A percentile compares a stretch with the other conserved stretches of the same genome.
These are phyloP conservation scores for Fusarium sp. DNA, from an alignment of 2,329 filamentous ascomycete genomes.

Conservation along the genomic window DNA sequence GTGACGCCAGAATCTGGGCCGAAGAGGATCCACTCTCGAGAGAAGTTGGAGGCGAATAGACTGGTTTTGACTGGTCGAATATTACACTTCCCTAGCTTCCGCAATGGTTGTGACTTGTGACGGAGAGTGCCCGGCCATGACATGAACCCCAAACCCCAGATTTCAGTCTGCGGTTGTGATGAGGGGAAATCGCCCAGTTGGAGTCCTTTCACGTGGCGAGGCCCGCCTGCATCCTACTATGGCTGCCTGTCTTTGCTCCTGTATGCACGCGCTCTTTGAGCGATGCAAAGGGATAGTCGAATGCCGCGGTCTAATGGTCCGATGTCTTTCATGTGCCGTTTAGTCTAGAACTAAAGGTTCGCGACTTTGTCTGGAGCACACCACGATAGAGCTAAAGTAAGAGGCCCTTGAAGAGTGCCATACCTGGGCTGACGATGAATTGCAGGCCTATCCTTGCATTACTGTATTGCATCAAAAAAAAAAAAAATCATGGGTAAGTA, in stretches of 20 bases:
- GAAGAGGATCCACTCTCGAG: slow-evolving; percentile 36
- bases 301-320: slow-evolving; percentile 21
- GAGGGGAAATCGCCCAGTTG: slow-evolving; percentile 24
- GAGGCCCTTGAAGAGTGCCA: slow-evolving; percentile 8
- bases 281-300: slow-evolving; percentile 6
- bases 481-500: neutral
- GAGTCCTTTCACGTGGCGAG: slow-evolving; percentile 22
- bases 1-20: slow-evolving; percentile 38
- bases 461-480: neutral
- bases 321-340: slow-evolving; percentile 29
- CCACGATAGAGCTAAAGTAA: slow-evolving; percentile 14
- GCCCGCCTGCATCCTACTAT: slow-evolving; percentile 4
- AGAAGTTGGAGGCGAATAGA: slow-evolving; percentile 30
- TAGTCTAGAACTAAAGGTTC: slow-evolving; percentile 6
- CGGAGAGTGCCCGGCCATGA: slow-evolving; percentile 24
- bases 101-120: slow-evolving; percentile 15
- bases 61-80: slow-evolving; percentile 35
- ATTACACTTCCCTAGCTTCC: slow-evolving; percentile 15
- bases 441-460: no score
- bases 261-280: slow-evolving; percentile 2
- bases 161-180: slow-evolving; percentile 12
- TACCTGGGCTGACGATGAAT: slow-evolving; percentile 21
- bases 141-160: slow-evolving; percentile 23
- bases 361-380: neutral
- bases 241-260: slow-evolving; percentile 11